Base-by-base conservation (phyloP, 2,329 filamentous ascomycete genomes). In the Cladophialophora yegresii region DNA sequence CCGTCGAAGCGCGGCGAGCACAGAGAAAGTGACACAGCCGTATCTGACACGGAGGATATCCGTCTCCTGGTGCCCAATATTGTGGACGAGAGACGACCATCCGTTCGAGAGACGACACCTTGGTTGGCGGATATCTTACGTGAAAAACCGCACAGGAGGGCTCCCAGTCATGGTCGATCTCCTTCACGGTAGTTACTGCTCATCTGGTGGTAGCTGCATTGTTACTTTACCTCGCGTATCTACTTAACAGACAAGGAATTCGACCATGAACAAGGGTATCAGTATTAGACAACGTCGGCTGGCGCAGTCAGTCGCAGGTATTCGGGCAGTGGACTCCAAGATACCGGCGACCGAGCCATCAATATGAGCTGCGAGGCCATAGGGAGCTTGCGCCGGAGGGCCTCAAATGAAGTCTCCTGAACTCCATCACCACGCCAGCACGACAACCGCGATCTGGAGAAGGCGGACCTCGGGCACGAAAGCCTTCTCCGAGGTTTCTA, bases 51-150 rank as follows among this genome's bases (percentile, higher is more conserved):
- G 57, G 66, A 68, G 36, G 66, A 68, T 20, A 59, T 61, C 12
- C 54, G 58, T 22, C 55, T 66, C 3, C 57, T 64, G 26, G 62
- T 64, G n/a, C 65, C 58, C 13, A 67, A 54, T 20, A 61, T 69
- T 23, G 57, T 69, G 10, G 67, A 69, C 22, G 64, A 69, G 59
- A 58, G 67, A 23, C 64, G 67, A 13, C 67, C 67, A 20, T 66
- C 63, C 32, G 65, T 67, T 40, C 56, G 64, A 40, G 67, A 69
- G 26, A 69, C 67, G 9, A 69, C 67, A 23, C 67, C 67, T 22
- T 69, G 67, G 67, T 54, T 69, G 30, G 67, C 62, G 10, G 59
- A 66, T 50, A 70, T 70, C 9, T 58, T 70, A 16, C 64, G 66
- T 26, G 68, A 70, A 13, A 70, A 68, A 49, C 68, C 68, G 20